Conservation (phyloP, 192 early-diverging fungal species). For the Backusella parvicylindrica region DNA sequence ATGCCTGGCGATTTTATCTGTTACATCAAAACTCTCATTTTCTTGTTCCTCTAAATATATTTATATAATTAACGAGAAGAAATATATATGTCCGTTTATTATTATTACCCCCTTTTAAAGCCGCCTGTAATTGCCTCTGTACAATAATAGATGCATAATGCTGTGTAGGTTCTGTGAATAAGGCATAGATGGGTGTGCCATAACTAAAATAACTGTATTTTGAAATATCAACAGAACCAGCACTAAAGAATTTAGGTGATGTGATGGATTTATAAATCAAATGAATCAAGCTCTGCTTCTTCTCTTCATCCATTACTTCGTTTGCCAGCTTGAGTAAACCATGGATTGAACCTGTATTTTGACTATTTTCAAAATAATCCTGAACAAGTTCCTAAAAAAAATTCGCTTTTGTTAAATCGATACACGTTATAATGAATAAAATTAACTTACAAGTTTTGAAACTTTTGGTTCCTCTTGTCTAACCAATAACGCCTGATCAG, state of each 20-base stretch:
- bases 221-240: conserved; percentile 13
- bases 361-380: conserved; percentile 7
- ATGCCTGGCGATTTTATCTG: conserved; percentile 1
- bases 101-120: neutral
- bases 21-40: neutral
- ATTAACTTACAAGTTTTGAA: conserved; percentile 15
- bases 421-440: no score
- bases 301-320: conserved; percentile 4
- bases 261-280: neutral
- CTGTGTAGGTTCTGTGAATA: neutral
- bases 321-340: conserved; percentile 2
- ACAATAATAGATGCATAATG: conserved; percentile 3
- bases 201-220: conserved; percentile 14
- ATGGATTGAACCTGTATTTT: neutral
- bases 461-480: conserved; percentile 11
- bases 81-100: neutral
- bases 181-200: conserved; percentile 3
- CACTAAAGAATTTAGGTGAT: neutral
- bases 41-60: neutral
- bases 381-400: neutral
- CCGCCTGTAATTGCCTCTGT: neutral
- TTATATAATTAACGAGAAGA: no score
- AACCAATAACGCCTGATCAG: conserved; percentile 10
- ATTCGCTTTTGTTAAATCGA: neutral
- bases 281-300: neutral